Evolutionary conservation across 441 rosid genomes (phyloP), one percentile per base, ranked within the genome.

Genomic region (Gossypium schwendimanii): DNA sequence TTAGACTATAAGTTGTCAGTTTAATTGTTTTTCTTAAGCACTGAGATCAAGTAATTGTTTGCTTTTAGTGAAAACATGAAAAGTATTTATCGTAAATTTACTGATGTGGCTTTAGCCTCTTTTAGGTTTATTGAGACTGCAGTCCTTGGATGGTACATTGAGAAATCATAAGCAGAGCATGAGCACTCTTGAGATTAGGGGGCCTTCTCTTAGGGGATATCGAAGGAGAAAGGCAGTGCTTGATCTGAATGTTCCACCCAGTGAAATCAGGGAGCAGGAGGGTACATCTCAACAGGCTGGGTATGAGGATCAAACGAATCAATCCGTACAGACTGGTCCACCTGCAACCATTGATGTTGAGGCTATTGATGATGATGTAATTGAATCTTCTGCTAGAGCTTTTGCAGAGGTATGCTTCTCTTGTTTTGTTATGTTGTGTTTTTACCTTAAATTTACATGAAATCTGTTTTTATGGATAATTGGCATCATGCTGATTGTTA

Each of bases 331-430:
- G 64, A n/a, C 81, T 39, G 57, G 67, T 23, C 82, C 77, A 21
- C 86, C 82, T 55, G 63, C 86, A 18, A 57, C 82, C n/a, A 87
- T 92, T 50, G 91, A 88, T 80, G 83, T 92, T 44, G 97, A 91
- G 76, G 93, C 85, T 64, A 49, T 93, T 63, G 98, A 94, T 69
- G 98, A 95, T 63, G 98, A 89, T 69, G 95, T 91, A 73, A 65
- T 92, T 71, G 88, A 89, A 77, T 85, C 91, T 24, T 87, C 98
- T 55, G 89, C 98, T 6, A 80, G 84, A 73, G 96, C 90, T 31
- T 93, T 95, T 79, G 88, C 93, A 14, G 89, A 81, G 79, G 99
- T 95, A 73, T 78, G 82, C 31, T 57, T 64, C 26, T 75, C 74
- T 14, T n/a, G 68, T 68, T 15, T 14, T 2, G 11, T 50, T 3